Percentiles rank a stretch among this genome's conserved stretches.
Conservation (phyloP, 2,329 filamentous ascomycete genomes). For the Verticillium nonalfalfae region DNA sequence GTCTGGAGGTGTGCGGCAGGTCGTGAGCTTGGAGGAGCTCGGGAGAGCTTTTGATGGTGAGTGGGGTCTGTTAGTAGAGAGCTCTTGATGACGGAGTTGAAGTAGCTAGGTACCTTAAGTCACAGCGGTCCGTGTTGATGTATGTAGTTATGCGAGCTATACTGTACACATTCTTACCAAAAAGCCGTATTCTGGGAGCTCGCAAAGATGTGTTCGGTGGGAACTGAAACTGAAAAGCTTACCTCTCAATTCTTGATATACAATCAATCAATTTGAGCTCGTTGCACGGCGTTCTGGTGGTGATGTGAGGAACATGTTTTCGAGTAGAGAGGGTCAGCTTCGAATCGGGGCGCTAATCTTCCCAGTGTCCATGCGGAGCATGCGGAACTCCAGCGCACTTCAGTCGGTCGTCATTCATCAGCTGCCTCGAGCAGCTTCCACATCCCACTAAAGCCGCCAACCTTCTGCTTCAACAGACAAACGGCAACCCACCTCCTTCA, state of each 20-base stretch:
- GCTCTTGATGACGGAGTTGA: background rate
- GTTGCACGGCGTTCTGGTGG: too few species aligned
- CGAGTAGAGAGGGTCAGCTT: background rate
- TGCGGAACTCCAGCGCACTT: background rate
- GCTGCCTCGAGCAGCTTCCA: background rate
- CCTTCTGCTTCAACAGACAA: background rate
- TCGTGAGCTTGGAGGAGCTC: constrained; percentile 3
- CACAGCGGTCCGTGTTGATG: background rate
- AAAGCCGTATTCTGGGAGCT: too few species aligned
- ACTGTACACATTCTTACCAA: background rate
- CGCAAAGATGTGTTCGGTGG: too few species aligned
- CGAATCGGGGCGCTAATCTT: background rate
- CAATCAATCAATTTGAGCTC: too few species aligned
- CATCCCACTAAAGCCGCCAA: background rate
- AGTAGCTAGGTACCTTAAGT: background rate
- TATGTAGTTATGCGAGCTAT: background rate
- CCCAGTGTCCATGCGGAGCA: background rate
- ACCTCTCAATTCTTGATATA: too few species aligned
- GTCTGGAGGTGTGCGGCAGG: background rate
- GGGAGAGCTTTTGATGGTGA: constrained; percentile 2
- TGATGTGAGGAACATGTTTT: too few species aligned
- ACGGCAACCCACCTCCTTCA: too few species aligned
- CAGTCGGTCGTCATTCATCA: background rate
- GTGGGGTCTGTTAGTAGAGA: background rate
- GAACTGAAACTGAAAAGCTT: too few species aligned